phyloP scores from a whole-genome alignment of 768 basidiomycete species.

The Pisolithus orientalis region DNA sequence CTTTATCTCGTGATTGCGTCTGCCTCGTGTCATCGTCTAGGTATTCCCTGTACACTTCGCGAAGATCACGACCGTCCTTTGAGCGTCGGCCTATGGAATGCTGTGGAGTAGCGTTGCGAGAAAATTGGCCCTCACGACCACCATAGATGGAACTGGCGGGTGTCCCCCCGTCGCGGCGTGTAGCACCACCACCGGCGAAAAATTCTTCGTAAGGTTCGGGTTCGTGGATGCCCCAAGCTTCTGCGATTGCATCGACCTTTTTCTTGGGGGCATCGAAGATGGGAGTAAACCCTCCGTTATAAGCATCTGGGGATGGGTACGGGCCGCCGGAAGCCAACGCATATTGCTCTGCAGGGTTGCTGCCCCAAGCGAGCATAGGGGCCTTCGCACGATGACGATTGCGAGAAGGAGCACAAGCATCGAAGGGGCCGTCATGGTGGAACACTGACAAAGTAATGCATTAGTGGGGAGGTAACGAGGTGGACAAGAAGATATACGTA shows the following conservation, averaged over 20 bases:
- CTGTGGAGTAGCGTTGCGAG: constrained; percentile 31
- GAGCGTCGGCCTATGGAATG: constrained; percentile 30
- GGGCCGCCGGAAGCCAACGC: constrained; percentile 37
- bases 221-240: constrained; percentile 91
- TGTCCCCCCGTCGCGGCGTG: constrained; percentile 45
- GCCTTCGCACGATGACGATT: constrained; percentile 76
- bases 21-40: constrained; percentile 33
- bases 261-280: constrained; percentile 65
- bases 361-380: constrained; percentile 76
- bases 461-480: constrained; percentile 2
- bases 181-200: constrained; percentile 66
- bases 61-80: constrained; percentile 47
- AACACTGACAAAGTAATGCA: constrained; percentile 51
- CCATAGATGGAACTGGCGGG: constrained; percentile 66
- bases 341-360: constrained; percentile 34
- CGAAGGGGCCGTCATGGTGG: constrained; percentile 90
- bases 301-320: constrained; percentile 43
- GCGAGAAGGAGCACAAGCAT: constrained; percentile 86
- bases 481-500: constrained; percentile 34
- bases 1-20: constrained; percentile 22
- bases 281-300: constrained; percentile 40
- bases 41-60: constrained; percentile 40
- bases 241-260: constrained; percentile 83
- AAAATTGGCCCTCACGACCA: constrained; percentile 45
- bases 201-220: constrained; percentile 91